Conservation (phyloP, 306 rosid species). For the Dryas alaskensis region DNA sequence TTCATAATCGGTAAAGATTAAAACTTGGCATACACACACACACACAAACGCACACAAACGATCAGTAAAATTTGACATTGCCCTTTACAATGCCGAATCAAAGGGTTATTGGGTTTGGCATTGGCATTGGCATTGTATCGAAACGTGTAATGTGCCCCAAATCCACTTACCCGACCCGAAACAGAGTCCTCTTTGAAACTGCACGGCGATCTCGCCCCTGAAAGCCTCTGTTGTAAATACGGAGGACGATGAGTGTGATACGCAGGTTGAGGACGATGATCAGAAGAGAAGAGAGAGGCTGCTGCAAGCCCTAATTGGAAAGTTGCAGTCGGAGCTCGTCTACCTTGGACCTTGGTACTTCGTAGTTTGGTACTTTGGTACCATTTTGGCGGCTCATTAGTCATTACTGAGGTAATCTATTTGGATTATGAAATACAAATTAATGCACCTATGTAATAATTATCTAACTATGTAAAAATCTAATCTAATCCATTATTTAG, state of each 20-base stretch:
- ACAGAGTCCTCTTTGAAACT: background rate
- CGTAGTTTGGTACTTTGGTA: background rate
- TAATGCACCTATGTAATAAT: too few species aligned
- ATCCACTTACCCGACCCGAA: conserved; percentile 9
- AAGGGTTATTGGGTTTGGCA: background rate
- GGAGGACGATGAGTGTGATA: background rate
- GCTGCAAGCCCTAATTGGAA: conserved; percentile 11
- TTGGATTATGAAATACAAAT: background rate
- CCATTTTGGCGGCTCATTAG: background rate
- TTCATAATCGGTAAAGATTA: background rate
- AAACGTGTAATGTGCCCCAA: background rate
- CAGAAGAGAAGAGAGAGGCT: background rate
- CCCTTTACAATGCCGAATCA: background rate
- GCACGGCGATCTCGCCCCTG: conserved; percentile 8
- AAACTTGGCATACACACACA: background rate
- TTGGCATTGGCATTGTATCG: conserved; percentile 1
- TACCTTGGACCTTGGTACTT: background rate
- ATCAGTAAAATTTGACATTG: background rate
- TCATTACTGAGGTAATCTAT: background rate
- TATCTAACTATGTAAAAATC: too few species aligned
- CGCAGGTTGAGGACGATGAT: background rate
- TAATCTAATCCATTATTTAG: too few species aligned
- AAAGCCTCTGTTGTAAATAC: background rate
- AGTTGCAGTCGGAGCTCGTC: conserved; percentile 1
- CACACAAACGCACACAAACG: too few species aligned